These are phyloP conservation scores for Plasmodium cynomolgi DNA, from an alignment of 169 alveolate species.

Conservation along the genomic window DNA sequence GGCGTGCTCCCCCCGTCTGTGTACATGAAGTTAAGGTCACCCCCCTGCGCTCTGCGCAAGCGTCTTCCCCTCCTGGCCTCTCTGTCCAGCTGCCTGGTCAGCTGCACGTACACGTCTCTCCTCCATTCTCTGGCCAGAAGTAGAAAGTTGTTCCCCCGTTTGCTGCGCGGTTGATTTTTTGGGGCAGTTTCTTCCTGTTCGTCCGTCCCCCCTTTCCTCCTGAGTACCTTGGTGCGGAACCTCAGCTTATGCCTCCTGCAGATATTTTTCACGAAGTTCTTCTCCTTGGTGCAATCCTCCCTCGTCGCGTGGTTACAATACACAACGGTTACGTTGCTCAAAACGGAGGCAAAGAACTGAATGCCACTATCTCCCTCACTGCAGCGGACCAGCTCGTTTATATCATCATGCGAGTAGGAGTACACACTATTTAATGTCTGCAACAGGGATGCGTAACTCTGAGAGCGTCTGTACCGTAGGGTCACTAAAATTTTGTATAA, in stretches of 20 bases:
- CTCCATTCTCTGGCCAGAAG: conserved; percentile 45
- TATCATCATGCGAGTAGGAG: conserved; percentile 24
- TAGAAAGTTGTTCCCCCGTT: conserved; percentile 22
- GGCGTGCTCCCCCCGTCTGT: neutral
- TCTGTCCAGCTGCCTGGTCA: neutral
- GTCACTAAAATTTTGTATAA: conserved; percentile 44
- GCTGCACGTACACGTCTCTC: conserved; percentile 14
- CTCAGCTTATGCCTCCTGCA: conserved; percentile 18
- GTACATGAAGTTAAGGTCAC: neutral
- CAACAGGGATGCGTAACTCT: neutral
- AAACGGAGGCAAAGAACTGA: conserved; percentile 10
- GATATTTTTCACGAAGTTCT: conserved; percentile 25
- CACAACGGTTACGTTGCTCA: conserved; percentile 35
- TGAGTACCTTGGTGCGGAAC: conserved; percentile 13
- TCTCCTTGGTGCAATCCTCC: conserved; percentile 28
- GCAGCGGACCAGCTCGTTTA: neutral
- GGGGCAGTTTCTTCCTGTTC: neutral
- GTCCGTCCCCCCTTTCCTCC: neutral
- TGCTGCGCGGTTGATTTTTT: neutral
- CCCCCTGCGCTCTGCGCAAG: neutral
- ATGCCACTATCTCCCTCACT: neutral
- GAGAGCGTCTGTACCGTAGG: neutral
- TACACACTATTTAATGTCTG: conserved; percentile 14
- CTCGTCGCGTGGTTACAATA: conserved; percentile 51
- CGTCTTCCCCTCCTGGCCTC: neutral